Evolutionary conservation across 2,329 filamentous ascomycete species (phyloP).

Genomic region (Graphiopsis chlorocephala): DNA sequence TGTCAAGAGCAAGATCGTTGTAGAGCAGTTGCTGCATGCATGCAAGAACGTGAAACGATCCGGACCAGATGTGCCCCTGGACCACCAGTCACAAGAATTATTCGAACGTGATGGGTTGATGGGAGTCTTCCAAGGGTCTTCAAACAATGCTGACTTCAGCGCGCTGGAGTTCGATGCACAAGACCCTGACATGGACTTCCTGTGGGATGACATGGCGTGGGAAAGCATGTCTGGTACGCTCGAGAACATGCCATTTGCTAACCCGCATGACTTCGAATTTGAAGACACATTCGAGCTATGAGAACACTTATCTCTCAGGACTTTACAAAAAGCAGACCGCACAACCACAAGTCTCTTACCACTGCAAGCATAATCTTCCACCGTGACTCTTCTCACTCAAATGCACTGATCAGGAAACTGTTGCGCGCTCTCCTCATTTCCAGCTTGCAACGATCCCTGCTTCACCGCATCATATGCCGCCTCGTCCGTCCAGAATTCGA

Average conservation of each 20-base stretch:
- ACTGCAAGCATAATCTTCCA: not conserved
- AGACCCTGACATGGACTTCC: conserved; percentile 18
- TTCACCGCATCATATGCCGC: not conserved
- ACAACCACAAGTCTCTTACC: not conserved
- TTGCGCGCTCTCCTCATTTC: not conserved
- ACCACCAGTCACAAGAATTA: not conserved
- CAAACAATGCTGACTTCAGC: not conserved
- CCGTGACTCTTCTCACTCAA: not conserved
- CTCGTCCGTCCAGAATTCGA: conserved; percentile 8
- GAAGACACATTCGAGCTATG: not conserved
- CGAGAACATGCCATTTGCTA: not conserved
- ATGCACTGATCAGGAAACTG: not conserved
- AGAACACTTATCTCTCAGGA: not conserved
- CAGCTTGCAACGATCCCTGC: not conserved
- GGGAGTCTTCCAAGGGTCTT: not conserved
- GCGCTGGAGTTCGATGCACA: conserved; percentile 17
- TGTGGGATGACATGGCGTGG: conserved; percentile 25
- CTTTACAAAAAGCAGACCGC: not conserved
- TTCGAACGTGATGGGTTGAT: not conserved
- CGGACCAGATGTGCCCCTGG: not conserved
- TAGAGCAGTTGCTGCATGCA: conserved; percentile 43
- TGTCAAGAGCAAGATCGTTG: conserved; percentile 42
- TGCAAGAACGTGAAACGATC: conserved; percentile 23
- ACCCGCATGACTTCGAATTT: not conserved
- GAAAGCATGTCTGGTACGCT: conserved; percentile 17